These are phyloP conservation scores for Tanozyma kutaoensis DNA, from an alignment of 805 yeast genomes.

Conservation along the genomic window DNA sequence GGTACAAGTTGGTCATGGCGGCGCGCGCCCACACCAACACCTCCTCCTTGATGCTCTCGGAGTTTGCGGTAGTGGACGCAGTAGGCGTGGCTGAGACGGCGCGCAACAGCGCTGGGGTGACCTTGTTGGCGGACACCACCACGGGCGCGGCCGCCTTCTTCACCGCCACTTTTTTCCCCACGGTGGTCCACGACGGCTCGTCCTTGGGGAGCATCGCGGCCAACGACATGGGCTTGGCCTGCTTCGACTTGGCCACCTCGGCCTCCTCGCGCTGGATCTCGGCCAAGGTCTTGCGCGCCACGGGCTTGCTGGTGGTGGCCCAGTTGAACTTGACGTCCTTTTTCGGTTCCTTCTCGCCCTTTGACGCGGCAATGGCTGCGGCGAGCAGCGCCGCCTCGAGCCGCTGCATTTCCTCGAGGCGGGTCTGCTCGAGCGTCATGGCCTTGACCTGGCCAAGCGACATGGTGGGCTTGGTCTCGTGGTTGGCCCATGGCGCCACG, in stretches of 20 bases:
- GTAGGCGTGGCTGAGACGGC: slow-evolving; percentile 21
- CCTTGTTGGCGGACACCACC: slow-evolving; percentile 10
- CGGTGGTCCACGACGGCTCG: slow-evolving; percentile 30
- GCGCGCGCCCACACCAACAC: slow-evolving; percentile 63
- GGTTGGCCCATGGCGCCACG: slow-evolving; percentile 46
- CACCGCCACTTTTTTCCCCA: slow-evolving; percentile 17
- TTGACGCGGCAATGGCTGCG: slow-evolving; percentile 9
- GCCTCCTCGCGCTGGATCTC: slow-evolving; percentile 50
- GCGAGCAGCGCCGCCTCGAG: slow-evolving; percentile 15
- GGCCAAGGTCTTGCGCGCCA: slow-evolving; percentile 37
- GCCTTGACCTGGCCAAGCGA: slow-evolving; percentile 39
- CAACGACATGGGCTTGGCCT: slow-evolving; percentile 13
- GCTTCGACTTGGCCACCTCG: slow-evolving; percentile 9
- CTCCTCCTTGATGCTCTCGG: slow-evolving; percentile 30
- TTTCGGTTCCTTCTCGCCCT: slow-evolving; percentile 12
- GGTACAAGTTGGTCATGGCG: slow-evolving; percentile 52
- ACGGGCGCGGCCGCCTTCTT: slow-evolving; percentile 10
- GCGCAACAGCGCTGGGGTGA: slow-evolving; percentile 20
- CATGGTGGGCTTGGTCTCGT: slow-evolving; percentile 19
- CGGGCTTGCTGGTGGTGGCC: slow-evolving; percentile 18
- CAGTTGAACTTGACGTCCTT: slow-evolving; percentile 23
- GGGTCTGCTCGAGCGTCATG: too few relatives aligned
- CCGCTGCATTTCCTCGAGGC: too few relatives aligned
- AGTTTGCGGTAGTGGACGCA: slow-evolving; percentile 7
- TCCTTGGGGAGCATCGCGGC: slow-evolving; percentile 12